Base-by-base conservation (phyloP, 805 yeast genomes). In the Priceomyces fermenticarens region DNA sequence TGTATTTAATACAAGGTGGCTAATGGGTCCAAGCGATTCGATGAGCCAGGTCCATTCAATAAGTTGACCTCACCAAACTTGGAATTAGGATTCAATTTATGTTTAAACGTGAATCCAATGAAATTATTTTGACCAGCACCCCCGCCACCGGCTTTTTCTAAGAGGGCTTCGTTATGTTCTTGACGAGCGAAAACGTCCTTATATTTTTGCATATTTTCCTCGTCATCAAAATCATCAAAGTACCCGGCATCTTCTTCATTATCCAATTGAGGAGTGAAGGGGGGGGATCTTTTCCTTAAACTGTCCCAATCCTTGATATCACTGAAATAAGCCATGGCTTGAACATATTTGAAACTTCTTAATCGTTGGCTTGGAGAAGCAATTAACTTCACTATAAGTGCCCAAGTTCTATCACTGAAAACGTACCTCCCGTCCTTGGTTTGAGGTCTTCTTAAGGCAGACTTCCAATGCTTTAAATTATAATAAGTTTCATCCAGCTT, bases 221-320 rank as follows among this genome's bases (percentile, higher is more conserved):
- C 98, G 62, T 89, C 93, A 44, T 88, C 88, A 62, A 93, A 93
- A 63, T 93, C 99, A 65, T 93, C 99, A 60, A 93, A 93, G 66
- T 93, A 93, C 1, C 99, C 99, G 0, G 98, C 98, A 66, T 93
- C 99, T 47, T 89, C 93, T 55, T 93, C 99, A 45, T 89, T 87
- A 58, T 93, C 98, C 48, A 93, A 73, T 54, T 95, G 97, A 3
- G 99, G 99, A 13, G 93, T 86, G 62, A 93, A 93, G 28, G 99
- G 99, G 3, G 99, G 97, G 15, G 83, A 75, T 45, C 81, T 75
- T 26, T 63, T 67, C 55, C 97, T 76, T 50, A 93, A 63, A 9
- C 65, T 65, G 4, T 74, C 78, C 83, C 95, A 91, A 55, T 87
- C 83, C 3, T 41, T 40, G 23, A 88, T 80, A 53, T 91, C 98